These are phyloP conservation scores for Aspergillus brunneoviolaceus DNA, from an alignment of 2,329 filamentous ascomycete genomes.

Conservation along the genomic window DNA sequence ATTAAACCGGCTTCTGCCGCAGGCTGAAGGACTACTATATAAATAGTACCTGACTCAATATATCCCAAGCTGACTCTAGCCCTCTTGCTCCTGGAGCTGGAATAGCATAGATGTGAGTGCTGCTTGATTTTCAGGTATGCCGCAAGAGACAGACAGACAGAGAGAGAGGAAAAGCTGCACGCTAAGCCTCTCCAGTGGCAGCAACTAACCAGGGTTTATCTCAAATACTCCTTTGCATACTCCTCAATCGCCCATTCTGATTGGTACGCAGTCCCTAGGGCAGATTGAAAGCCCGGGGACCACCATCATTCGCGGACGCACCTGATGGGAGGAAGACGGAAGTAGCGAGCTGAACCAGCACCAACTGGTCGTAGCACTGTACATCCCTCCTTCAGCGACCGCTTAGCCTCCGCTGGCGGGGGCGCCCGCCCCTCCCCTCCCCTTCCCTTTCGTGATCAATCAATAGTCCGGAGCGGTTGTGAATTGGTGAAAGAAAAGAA, in stretches of 20 bases:
- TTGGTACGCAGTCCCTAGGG: conserved; percentile 22
- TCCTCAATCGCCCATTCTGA: conserved; percentile 19
- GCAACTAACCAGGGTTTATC: conserved; percentile 30
- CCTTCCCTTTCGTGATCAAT: neutral
- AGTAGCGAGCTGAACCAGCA: neutral
- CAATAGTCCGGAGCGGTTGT: neutral
- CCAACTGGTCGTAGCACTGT: conserved; percentile 25
- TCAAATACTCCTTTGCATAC: conserved; percentile 31
- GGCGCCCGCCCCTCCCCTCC: neutral
- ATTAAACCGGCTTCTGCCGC: too few species aligned
- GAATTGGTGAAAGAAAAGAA: neutral
- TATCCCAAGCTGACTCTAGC: neutral
- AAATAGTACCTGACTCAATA: neutral
- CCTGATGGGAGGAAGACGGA: too few species aligned
- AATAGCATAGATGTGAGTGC: neutral
- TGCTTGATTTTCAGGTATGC: conserved; percentile 12
- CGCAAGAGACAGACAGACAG: conserved; percentile 14
- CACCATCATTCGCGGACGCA: conserved; percentile 1
- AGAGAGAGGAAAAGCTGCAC: conserved; percentile 5
- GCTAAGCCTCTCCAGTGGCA: conserved; percentile 10
- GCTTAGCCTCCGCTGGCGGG: conserved; percentile 14
- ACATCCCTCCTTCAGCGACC: conserved; percentile 22
- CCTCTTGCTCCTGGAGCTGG: conserved; percentile 1
- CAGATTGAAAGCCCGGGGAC: conserved; percentile 12
- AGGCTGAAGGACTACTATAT: neutral